Conservation (phyloP, 2,329 filamentous ascomycete genomes). For the Trichoderma sp. region DNA sequence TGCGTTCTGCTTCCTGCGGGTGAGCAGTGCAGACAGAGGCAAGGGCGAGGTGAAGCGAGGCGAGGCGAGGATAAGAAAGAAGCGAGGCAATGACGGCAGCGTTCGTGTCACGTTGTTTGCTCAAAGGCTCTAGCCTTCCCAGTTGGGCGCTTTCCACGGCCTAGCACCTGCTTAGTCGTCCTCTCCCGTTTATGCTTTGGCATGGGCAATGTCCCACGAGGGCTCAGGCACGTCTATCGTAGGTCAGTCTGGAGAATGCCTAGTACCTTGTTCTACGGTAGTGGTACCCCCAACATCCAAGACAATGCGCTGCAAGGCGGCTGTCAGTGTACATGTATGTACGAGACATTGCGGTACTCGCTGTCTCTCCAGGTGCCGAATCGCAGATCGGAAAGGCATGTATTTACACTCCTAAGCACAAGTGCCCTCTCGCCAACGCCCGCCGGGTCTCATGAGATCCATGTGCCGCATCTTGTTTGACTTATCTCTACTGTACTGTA, state of each 20-base stretch:
- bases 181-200: not conserved
- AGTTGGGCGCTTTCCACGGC: not conserved
- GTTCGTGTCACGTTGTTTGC: not conserved
- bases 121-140: not conserved
- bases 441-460: not conserved
- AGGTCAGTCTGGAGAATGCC: not conserved
- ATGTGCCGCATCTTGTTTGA: not conserved
- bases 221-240: constrained; percentile 2
- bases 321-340: not conserved
- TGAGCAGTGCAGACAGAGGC: not conserved
- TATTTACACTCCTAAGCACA: not conserved
- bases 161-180: not conserved
- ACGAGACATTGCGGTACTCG: not conserved
- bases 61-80: not conserved
- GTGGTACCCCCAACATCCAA: not conserved
- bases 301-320: not conserved
- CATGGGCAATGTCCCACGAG: constrained; percentile 9
- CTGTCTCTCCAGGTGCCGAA: not conserved
- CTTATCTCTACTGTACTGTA: not conserved
- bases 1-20: not conserved
- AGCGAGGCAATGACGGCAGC: not conserved
- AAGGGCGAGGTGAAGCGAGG: not conserved
- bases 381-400: not conserved
- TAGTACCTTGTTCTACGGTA: not conserved
- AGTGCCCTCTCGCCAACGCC: not conserved